Conservation (phyloP, 108 stramenopile genomes). For the Pseudonitzschia multistriata region DNA sequence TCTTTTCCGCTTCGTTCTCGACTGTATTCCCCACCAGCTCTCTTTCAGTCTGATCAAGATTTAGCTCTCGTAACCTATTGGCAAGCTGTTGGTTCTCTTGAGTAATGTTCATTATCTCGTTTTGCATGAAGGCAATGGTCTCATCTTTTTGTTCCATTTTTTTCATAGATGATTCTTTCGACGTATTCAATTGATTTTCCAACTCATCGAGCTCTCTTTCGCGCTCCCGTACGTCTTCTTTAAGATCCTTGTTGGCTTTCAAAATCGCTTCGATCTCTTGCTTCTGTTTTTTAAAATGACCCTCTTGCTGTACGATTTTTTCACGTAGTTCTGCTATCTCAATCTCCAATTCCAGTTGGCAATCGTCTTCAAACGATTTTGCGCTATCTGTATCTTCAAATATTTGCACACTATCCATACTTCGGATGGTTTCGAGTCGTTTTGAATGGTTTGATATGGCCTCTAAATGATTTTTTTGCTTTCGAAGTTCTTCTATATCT, state of each 20-base stretch:
- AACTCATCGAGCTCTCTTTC: constrained; percentile 19
- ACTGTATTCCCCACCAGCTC: constrained; percentile 7
- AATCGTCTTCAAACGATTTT: neutral
- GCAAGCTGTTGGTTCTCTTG: constrained; percentile 32
- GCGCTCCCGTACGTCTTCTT: constrained; percentile 23
- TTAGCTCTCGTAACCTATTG: constrained; percentile 11
- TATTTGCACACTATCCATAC: constrained; percentile 16
- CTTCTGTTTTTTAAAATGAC: constrained; percentile 24
- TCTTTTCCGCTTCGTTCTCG: constrained; percentile 26
- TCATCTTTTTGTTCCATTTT: constrained; percentile 36
- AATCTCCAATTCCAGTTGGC: constrained; percentile 15
- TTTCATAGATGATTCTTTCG: constrained; percentile 16
- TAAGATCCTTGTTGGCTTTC: constrained; percentile 23
- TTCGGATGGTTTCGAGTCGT: constrained; percentile 21
- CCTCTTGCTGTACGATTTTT: constrained; percentile 36
- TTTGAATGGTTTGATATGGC: neutral
- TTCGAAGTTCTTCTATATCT: constrained; percentile 21
- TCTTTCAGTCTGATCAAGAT: constrained; percentile 12
- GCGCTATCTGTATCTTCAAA: neutral
- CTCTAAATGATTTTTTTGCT: constrained; percentile 25
- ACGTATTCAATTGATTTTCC: constrained; percentile 19
- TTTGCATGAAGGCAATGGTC: constrained; percentile 41
- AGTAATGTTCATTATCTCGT: constrained; percentile 37
- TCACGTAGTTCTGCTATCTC: constrained; percentile 34
- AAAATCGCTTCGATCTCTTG: constrained; percentile 27